These are phyloP conservation scores for Leucoagaricus sp. DNA, from an alignment of 1,284 basidiomycete species.

Conservation along the genomic window DNA sequence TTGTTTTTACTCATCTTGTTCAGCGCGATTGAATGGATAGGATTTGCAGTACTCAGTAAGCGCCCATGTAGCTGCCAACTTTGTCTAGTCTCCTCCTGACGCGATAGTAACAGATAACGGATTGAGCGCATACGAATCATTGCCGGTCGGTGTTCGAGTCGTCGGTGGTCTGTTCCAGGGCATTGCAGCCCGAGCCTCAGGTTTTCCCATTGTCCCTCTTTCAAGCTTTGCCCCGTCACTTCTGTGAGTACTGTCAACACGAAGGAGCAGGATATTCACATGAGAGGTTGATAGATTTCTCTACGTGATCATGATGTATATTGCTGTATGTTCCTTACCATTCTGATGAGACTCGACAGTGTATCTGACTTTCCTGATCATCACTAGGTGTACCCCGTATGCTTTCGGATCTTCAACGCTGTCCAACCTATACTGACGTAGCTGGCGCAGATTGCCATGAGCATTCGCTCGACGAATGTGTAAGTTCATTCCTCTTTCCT, in stretches of 20 bases:
- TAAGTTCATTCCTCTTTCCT: slow-evolving; percentile 40
- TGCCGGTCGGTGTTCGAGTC: slow-evolving; percentile 55
- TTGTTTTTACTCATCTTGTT: slow-evolving; percentile 47
- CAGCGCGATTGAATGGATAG: slow-evolving; percentile 51
- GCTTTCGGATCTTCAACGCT: slow-evolving; percentile 17
- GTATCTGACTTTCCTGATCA: neutral
- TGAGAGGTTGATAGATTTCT: slow-evolving; percentile 50
- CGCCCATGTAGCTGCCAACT: neutral
- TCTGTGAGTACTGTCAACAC: slow-evolving; percentile 37
- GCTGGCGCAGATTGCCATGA: slow-evolving; percentile 48
- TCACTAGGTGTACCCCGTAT: slow-evolving; percentile 47
- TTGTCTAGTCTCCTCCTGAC: neutral
- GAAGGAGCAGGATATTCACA: neutral
- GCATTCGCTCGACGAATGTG: slow-evolving; percentile 82
- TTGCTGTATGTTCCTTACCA: slow-evolving; percentile 39
- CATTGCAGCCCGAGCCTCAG: slow-evolving; percentile 74
- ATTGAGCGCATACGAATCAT: slow-evolving; percentile 39
- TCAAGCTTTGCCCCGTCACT: slow-evolving; percentile 67
- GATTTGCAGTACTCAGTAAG: slow-evolving; percentile 54
- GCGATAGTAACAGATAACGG: slow-evolving; percentile 36
- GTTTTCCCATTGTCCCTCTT: slow-evolving; percentile 71
- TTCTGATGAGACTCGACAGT: neutral
- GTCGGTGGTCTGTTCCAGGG: slow-evolving; percentile 65
- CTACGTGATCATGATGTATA: slow-evolving; percentile 78
- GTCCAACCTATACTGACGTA: neutral